Base-by-base conservation (phyloP, 139 green algal genomes). In the Penium margaritaceum region DNA sequence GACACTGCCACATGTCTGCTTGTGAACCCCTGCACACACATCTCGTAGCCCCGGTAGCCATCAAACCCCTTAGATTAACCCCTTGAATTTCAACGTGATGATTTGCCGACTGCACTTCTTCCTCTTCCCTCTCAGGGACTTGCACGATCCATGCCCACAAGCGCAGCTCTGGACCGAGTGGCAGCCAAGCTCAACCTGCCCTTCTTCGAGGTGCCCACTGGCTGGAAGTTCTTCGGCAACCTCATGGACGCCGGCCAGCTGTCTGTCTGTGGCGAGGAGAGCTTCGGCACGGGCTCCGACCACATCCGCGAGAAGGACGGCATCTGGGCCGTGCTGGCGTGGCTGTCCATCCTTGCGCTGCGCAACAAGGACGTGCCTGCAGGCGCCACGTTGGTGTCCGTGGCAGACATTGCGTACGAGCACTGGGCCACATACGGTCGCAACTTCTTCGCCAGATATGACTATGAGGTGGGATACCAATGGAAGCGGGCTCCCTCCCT, bases 301-400 rank as follows among this genome's bases (percentile, higher is more conserved):
- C 94, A 99, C 86, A 88, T 95, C 51, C 87, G 94, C 21, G 94
- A 99, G 82, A 99, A 99, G 90, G 93, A 97, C 75, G 93, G 93
- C 32, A 87, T 97, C 47, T 83, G 76, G 76, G 94, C 94, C 0
- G 92, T 99, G 71, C 88, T 99, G 34, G 87, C 88, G 34, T 96
- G 90, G 90, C 82, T 95, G 62, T 88, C 84, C 43, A 94, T 99
- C 84, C 88, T 99, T 43, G 94, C 94, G 1, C 60, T 88, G 67
- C 87, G 87, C 58, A 99, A 99, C 90, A 89, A 92, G 82, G 90
- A 87, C 51, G 83, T 88, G 55, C 80, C 85, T 0, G 86, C 85
- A 54, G 90, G 90, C 33, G 85, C 67, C 33, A 80, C 88, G 74
- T 83, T 97, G 27, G 86, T 98, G 2, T 85, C 83, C 1, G 88